Evolutionary conservation across 139 green algal species (phyloP).

Genomic region (Chlamydomonas incerta): DNA sequence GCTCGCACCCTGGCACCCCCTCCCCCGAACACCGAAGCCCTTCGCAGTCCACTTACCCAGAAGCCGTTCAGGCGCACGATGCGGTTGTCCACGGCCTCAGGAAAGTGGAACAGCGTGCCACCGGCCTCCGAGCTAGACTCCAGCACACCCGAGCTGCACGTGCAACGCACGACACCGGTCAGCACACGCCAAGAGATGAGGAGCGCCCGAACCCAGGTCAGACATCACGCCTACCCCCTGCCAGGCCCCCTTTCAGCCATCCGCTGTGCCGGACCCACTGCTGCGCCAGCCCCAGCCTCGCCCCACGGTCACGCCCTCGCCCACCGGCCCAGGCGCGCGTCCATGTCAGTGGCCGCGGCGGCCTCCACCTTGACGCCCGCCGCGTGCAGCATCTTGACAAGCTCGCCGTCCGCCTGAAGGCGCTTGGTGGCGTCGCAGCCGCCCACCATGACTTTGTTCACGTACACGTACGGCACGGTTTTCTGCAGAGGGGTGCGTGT

Average conservation of each 20-base stretch:
- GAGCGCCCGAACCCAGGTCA: too few species aligned
- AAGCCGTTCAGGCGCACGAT: conserved; percentile 51
- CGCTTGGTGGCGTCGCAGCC: conserved; percentile 63
- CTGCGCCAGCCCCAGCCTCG: too few species aligned
- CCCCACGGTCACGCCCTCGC: too few species aligned
- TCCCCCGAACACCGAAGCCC: too few species aligned
- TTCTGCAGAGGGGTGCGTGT: too few species aligned
- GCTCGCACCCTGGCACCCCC: too few species aligned
- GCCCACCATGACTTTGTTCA: conserved; percentile 51
- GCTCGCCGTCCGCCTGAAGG: conserved; percentile 46
- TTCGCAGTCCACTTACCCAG: conserved; percentile 30
- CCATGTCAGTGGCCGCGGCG: background rate
- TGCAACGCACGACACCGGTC: too few species aligned
- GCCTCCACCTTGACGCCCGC: background rate
- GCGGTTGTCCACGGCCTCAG: conserved; percentile 55
- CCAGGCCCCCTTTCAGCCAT: too few species aligned
- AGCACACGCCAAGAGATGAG: too few species aligned
- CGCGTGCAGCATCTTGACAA: conserved; percentile 41
- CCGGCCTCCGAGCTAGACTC: background rate
- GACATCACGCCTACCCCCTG: too few species aligned
- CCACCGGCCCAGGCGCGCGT: background rate
- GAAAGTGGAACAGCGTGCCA: conserved; percentile 59
- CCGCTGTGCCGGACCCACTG: too few species aligned
- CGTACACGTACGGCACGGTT: conserved; percentile 58
- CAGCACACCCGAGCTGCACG: background rate